A percentile compares a stretch with the other conserved stretches of the same genome.
phyloP scores from a whole-genome alignment of 2,329 filamentous ascomycete genomes.

The Aspergillus tubingensis region DNA sequence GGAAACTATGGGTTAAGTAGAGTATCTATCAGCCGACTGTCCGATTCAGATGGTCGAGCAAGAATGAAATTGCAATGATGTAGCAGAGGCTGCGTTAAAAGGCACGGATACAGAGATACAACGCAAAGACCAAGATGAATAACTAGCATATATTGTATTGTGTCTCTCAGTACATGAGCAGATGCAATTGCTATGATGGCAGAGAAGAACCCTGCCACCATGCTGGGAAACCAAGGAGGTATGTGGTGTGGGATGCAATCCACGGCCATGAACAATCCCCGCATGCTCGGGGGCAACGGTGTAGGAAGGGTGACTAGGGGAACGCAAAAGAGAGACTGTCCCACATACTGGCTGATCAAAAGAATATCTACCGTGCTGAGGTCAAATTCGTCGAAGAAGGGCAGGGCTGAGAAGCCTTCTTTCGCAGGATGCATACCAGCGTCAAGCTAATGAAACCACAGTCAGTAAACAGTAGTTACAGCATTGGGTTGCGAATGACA shows the following conservation, averaged over 20 bases:
- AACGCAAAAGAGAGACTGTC: slow-evolving; percentile 23
- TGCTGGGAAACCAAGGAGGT: neutral
- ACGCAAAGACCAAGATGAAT: slow-evolving; percentile 22
- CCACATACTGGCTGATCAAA: slow-evolving; percentile 96
- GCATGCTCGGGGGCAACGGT: neutral
- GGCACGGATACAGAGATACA: slow-evolving; percentile 23
- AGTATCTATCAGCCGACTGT: slow-evolving; percentile 31
- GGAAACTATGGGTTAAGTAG: slow-evolving; percentile 72
- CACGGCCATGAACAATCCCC: neutral
- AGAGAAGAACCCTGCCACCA: neutral
- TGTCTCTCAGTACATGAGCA: slow-evolving; percentile 39
- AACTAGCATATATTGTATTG: slow-evolving; percentile 35
- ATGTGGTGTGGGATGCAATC: neutral
- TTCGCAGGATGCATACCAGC: slow-evolving; percentile 96
- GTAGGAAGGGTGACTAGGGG: slow-evolving; percentile 12
- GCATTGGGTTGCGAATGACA: slow-evolving; percentile 29
- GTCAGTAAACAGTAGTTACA: slow-evolving; percentile 8
- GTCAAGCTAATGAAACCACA: slow-evolving; percentile 68
- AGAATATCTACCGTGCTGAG: slow-evolving; percentile 96
- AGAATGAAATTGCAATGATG: slow-evolving; percentile 1
- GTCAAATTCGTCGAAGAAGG: slow-evolving; percentile 98
- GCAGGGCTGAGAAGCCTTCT: slow-evolving; percentile 87
- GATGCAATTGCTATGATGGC: neutral
- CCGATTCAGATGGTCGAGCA: neutral
- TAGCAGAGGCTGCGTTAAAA: slow-evolving; percentile 13